Base-by-base conservation (phyloP, 2,329 filamentous ascomycete genomes). In the Epicoccum sorghinum region DNA sequence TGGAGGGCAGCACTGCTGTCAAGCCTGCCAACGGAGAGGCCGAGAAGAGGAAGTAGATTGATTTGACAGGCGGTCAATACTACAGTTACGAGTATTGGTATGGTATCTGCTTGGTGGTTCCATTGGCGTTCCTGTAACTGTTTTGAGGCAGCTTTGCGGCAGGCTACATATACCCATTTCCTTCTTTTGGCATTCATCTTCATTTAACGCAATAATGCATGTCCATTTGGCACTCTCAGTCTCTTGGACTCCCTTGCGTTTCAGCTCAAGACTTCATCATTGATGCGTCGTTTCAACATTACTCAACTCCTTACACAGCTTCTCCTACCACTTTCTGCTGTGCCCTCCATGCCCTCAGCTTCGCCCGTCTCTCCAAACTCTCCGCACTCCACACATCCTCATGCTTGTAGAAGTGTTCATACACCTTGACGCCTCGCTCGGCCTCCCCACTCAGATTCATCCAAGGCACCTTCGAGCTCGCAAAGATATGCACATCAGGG, bases 401-500 rank as follows among this genome's bases (percentile, higher is more conserved):
- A 35, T 22, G 42, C 5, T 50, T 37, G 55, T 65, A 65, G 43
- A 52, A 60, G 24, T 49, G 60, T 9, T 61, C 57, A 38, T 44
- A 63, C 1, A 63, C 50, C 30, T 22, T 23, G 3, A 59, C 47
- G 1, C 63, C 61, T 13, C 40, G 72, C 53, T 78, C 75, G 5
- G 57, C 59, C 45, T 80, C 74, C 40, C 75, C 70, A 3, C 58
- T 58, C 47, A 80, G 55, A 29, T 66, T 51, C 47, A 81, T 54
- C 65, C 78, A 82, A 10, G 63, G 58, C 54, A 68, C 54, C 51
- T 77, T 79, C 50, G 71, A 77, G 30, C 71, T 74, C 55, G 62
- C 62, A 37, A 68, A 82, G 45, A 81, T 78, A 64, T 82, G 79
- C 18, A 77, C 71, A 61, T 80, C 77, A 1, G 79, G 79, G n/a